Evolutionary conservation across 768 basidiomycete species (phyloP), one percentile per base, ranked within the genome.

Genomic region (Tulasnella calospora): DNA sequence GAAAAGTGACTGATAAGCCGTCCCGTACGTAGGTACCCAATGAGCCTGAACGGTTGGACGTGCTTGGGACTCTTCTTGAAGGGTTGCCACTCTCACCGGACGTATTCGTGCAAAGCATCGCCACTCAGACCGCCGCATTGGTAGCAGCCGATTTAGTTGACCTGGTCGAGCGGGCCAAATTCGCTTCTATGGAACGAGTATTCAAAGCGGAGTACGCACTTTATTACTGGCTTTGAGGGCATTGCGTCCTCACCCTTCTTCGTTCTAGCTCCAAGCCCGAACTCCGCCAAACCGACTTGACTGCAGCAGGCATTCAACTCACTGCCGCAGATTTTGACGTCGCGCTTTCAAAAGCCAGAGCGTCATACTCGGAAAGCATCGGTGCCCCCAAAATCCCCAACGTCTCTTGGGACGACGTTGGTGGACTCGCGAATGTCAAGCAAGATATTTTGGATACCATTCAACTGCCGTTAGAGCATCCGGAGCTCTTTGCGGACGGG

Each of bases 341-440:
- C 21, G 95, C 94, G 0, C 86, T 99, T 27, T 86, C 87, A 17
- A 89, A 90, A 79, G 92, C 93, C 17, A 87, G 95, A 76, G 85
- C 89, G 13, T 89, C 92, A 0, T 96, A 96, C 84, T 92, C 94
- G 10, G 94, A 96, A 83, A 94, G 89, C 82, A 97, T 99, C 79
- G 97, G 96, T n/a, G 95, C 95, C 35, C 98, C 98, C 0, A 96
- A 93, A 81, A 99, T 99, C 46, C 98, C 98, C 0, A 92, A 88
- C 80, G 96, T 99, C 0, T 89, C 92, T 0, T 99, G 98, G 98
- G 95, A 98, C 83, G 98, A 99, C 83, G 92, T 99, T 17, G 98
- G 98, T 36, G 98, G 98, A 5, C 86, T 99, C 17, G 91, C 90
- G 2, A 85, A 87, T 79, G 94, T 98, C 78, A 99, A 98, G 83